phyloP scores from a whole-genome alignment of 2,329 filamentous ascomycete species.

The Phoma sp. region DNA sequence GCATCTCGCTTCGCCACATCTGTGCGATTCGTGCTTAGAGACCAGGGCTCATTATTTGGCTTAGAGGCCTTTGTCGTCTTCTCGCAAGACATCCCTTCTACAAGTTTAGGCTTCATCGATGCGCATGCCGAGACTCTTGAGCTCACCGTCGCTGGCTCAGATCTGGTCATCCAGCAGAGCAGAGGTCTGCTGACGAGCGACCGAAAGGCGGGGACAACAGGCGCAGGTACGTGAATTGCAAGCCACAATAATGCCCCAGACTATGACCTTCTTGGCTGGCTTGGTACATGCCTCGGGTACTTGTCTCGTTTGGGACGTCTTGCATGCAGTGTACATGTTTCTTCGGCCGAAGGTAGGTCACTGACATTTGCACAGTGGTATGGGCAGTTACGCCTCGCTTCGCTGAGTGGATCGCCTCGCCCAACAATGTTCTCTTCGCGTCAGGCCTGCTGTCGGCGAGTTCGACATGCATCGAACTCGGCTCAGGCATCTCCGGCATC shows the following conservation, averaged over 20 bases:
- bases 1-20: background rate
- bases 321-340: background rate
- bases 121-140: conserved; percentile 70
- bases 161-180: conserved; percentile 82
- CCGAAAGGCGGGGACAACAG: conserved; percentile 75
- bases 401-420: conserved; percentile 76
- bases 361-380: conserved; percentile 64
- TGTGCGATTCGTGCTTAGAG: background rate
- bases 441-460: conserved; percentile 59
- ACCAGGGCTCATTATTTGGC: conserved; percentile 23
- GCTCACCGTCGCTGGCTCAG: conserved; percentile 70
- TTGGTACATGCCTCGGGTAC: conserved; percentile 18
- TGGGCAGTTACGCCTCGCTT: conserved; percentile 91
- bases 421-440: conserved; percentile 69
- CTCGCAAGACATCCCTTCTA: conserved; percentile 74
- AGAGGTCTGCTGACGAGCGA: conserved; percentile 81
- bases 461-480: conserved; percentile 79
- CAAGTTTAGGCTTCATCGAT: conserved; percentile 78
- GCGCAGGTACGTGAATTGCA: conserved; percentile 61
- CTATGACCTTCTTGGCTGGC: conserved; percentile 38
- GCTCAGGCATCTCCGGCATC: conserved; percentile 85
- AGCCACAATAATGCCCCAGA: conserved; percentile 23
- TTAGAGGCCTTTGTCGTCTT: conserved; percentile 89
- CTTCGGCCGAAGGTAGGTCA: conserved; percentile 5
- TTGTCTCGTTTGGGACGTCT: conserved; percentile 5